phyloP scores from a whole-genome alignment of 2,329 filamentous ascomycete genomes.

The Bertia moriformis region DNA sequence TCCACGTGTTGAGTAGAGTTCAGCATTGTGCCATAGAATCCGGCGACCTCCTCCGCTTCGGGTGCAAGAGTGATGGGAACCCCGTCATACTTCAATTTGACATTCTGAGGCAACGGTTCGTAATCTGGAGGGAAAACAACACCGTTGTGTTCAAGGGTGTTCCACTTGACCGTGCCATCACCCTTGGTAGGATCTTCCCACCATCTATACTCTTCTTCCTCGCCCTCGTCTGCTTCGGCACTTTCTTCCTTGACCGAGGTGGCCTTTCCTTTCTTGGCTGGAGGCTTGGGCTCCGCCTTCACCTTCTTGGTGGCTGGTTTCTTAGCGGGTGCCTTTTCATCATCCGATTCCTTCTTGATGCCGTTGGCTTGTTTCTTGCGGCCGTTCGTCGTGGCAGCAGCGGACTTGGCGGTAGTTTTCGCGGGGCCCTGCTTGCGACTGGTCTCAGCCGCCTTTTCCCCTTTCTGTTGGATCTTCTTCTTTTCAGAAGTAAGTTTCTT shows the following conservation, averaged over 20 bases:
- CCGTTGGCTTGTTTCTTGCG: constrained; percentile 41
- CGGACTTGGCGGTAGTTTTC: constrained; percentile 36
- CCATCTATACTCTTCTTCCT: constrained; percentile 78
- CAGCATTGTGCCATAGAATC: constrained; percentile 88
- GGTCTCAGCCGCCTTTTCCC: constrained; percentile 46
- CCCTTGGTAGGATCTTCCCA: constrained; percentile 84
- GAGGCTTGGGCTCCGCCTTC: constrained; percentile 47
- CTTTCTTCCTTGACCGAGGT: neutral
- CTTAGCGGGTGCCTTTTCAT: constrained; percentile 28
- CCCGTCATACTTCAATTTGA: constrained; percentile 79
- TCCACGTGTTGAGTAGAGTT: constrained; percentile 84
- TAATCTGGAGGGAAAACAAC: constrained; percentile 93
- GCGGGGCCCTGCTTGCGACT: constrained; percentile 34
- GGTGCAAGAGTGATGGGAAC: constrained; percentile 64
- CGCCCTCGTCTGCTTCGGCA: constrained; percentile 52
- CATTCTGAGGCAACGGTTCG: constrained; percentile 68
- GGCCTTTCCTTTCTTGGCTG: constrained; percentile 15
- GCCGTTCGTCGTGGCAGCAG: constrained; percentile 34
- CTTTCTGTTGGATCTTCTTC: constrained; percentile 63
- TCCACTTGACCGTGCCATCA: constrained; percentile 91
- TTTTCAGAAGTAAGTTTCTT: constrained; percentile 65
- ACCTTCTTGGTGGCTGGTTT: constrained; percentile 34
- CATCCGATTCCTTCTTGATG: constrained; percentile 46
- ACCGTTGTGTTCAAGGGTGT: constrained; percentile 83
- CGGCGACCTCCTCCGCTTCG: constrained; percentile 84